Conservation (phyloP, 2,329 filamentous ascomycete genomes). For the Pseudocercospora vitis region DNA sequence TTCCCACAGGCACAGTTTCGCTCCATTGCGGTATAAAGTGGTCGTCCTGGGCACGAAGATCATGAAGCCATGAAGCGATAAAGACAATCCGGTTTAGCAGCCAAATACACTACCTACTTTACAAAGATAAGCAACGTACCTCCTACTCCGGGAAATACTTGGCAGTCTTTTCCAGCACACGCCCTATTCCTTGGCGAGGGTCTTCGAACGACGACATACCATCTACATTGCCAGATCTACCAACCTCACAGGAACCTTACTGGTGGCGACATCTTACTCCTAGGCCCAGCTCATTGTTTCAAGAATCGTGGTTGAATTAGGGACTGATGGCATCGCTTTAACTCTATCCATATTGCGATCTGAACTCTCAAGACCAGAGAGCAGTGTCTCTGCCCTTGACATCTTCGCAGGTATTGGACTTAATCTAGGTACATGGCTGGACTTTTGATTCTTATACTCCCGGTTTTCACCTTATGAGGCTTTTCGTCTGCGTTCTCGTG, state of each 20-base stretch:
- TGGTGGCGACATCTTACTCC: constrained; percentile 34
- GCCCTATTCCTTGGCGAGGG: constrained; percentile 50
- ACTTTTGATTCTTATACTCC: constrained; percentile 45
- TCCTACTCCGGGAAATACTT: too few species aligned
- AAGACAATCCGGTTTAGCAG: too few species aligned
- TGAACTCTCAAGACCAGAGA: constrained; percentile 36
- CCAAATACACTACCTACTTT: too few species aligned
- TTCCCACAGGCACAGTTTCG: too few species aligned
- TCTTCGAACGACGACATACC: constrained; percentile 48
- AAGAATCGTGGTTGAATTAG: constrained; percentile 48
- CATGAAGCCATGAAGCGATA: too few species aligned
- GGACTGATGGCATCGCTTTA: constrained; percentile 39
- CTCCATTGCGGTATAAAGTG: too few species aligned
- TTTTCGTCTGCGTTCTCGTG: constrained; percentile 40
- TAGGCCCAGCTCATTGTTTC: constrained; percentile 51
- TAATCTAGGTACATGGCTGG: constrained; percentile 48
- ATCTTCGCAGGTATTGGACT: constrained; percentile 40
- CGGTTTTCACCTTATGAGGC: constrained; percentile 42
- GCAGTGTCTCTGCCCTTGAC: constrained; percentile 1
- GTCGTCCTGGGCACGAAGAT: too few species aligned
- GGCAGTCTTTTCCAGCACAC: too few species aligned
- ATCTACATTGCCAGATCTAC: constrained; percentile 50
- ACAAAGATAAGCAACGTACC: too few species aligned
- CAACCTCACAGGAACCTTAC: constrained; percentile 50
- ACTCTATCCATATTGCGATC: constrained; percentile 47